phyloP scores from a whole-genome alignment of 257 asterid genomes.

The Perilla frutescens region DNA sequence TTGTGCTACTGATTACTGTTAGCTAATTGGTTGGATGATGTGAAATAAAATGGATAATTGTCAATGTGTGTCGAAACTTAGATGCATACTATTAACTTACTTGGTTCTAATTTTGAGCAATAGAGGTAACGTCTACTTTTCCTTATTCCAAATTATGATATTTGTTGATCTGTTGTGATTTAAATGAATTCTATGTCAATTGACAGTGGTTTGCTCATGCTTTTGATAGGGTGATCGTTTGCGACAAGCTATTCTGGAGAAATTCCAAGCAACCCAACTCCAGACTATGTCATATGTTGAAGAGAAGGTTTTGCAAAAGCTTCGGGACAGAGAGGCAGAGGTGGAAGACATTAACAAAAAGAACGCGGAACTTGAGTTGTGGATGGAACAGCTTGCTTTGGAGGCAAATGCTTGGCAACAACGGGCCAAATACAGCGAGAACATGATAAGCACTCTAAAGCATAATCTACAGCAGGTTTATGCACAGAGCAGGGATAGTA shows the following conservation, averaged over 20 bases:
- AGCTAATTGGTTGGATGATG: not conserved
- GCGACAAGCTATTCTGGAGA: constrained; percentile 76
- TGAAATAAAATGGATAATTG: not conserved
- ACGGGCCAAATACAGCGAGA: constrained; percentile 79
- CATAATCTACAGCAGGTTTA: constrained; percentile 73
- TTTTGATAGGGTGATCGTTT: constrained; percentile 74
- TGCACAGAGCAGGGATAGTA: constrained; percentile 80
- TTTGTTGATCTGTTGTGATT: not conserved
- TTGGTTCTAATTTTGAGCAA: not conserved
- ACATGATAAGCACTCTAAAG: constrained; percentile 75
- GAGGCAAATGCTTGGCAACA: constrained; percentile 96
- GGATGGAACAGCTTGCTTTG: constrained; percentile 66
- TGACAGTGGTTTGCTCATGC: constrained; percentile 2
- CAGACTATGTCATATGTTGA: constrained; percentile 79
- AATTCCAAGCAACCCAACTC: constrained; percentile 82
- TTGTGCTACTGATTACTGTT: not conserved
- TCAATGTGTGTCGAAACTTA: not conserved
- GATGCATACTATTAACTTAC: not conserved
- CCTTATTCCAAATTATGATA: not conserved
- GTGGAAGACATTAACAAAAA: constrained; percentile 76
- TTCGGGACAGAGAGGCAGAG: constrained; percentile 80
- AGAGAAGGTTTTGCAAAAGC: constrained; percentile 74
- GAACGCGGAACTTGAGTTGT: constrained; percentile 77
- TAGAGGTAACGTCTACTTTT: not conserved
- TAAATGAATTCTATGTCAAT: not conserved